Conservation (phyloP, 495 filamentous ascomycete genomes). For the Acidomyces sp. region DNA sequence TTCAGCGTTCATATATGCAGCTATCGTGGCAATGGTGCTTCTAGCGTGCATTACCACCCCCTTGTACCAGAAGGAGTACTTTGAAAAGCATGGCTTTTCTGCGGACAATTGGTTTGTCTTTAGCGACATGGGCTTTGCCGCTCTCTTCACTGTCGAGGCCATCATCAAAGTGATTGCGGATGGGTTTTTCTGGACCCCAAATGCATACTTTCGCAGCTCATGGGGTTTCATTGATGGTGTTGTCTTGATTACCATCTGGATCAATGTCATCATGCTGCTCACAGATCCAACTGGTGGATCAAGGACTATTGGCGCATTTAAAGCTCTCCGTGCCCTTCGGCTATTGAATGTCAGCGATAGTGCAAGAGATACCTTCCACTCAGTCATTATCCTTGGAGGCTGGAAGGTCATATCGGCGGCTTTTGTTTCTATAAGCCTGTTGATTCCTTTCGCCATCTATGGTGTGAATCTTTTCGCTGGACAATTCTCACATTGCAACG, state of each 20-base stretch:
- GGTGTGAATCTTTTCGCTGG: slow-evolving; percentile 86
- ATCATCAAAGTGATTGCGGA: slow-evolving; percentile 90
- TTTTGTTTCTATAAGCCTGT: slow-evolving; percentile 82
- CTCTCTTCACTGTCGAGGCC: slow-evolving; percentile 77
- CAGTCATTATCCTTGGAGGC: slow-evolving; percentile 81
- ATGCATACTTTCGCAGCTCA: slow-evolving; percentile 89
- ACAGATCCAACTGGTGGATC: slow-evolving; percentile 67
- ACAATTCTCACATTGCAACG: slow-evolving; percentile 69
- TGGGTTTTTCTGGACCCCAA: slow-evolving; percentile 92
- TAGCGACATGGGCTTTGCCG: slow-evolving; percentile 79
- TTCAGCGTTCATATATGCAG: slow-evolving; percentile 83
- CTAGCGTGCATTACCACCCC: slow-evolving; percentile 92
- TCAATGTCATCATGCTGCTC: slow-evolving; percentile 76
- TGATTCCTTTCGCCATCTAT: slow-evolving; percentile 95
- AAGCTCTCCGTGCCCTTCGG: slow-evolving; percentile 85
- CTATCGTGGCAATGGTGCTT: slow-evolving; percentile 92
- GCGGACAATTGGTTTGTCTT: slow-evolving; percentile 97
- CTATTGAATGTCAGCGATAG: slow-evolving; percentile 93
- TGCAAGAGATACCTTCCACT: slow-evolving; percentile 91
- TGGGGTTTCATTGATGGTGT: slow-evolving; percentile 96
- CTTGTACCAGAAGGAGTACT: slow-evolving; percentile 79
- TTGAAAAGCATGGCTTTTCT: slow-evolving; percentile 36
- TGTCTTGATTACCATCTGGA: slow-evolving; percentile 89
- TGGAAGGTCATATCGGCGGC: slow-evolving; percentile 83
- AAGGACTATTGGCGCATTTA: slow-evolving; percentile 87